Percentiles rank a stretch among this genome's conserved stretches.
These are phyloP conservation scores for Phanerochaete carnosa DNA, from an alignment of 768 basidiomycete genomes.

Conservation along the genomic window DNA sequence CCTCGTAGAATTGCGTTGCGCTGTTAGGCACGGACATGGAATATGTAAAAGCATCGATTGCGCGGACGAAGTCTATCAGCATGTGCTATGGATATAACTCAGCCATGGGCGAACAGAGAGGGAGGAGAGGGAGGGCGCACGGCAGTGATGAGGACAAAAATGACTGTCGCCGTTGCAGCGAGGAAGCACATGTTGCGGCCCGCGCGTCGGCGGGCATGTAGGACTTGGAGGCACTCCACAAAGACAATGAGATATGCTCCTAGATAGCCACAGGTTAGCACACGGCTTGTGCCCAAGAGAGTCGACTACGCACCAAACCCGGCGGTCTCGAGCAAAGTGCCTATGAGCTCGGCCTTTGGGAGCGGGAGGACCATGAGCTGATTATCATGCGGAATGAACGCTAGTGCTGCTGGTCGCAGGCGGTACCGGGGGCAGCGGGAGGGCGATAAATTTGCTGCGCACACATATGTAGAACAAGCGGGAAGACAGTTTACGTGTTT, in stretches of 20 bases:
- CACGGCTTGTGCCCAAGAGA: too few species aligned
- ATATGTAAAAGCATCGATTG: conserved; percentile 23
- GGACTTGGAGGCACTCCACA: conserved; percentile 2
- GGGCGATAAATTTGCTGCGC: background rate
- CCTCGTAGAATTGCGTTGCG: conserved; percentile 18
- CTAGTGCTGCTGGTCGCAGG: background rate
- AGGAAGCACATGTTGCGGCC: conserved; percentile 4
- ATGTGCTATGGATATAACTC: conserved; percentile 19
- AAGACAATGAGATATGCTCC: conserved; percentile 8
- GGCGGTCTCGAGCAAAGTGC: conserved; percentile 5
- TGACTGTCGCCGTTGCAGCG: conserved; percentile 5
- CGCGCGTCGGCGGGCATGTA: background rate
- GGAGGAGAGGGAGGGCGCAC: background rate
- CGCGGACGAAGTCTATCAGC: conserved; percentile 21
- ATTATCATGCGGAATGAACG: background rate
- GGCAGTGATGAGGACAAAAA: conserved; percentile 15
- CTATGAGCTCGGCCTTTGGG: conserved; percentile 11
- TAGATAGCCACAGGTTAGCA: background rate
- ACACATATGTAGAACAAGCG: background rate
- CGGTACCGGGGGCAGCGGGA: background rate
- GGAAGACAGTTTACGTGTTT: too few species aligned
- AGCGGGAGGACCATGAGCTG: conserved; percentile 6
- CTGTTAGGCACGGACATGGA: conserved; percentile 10
- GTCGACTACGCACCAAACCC: conserved; percentile 4
- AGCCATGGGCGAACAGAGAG: background rate